Conservation (phyloP, 2,329 filamentous ascomycete genomes). For the Fusarium nygamai region DNA sequence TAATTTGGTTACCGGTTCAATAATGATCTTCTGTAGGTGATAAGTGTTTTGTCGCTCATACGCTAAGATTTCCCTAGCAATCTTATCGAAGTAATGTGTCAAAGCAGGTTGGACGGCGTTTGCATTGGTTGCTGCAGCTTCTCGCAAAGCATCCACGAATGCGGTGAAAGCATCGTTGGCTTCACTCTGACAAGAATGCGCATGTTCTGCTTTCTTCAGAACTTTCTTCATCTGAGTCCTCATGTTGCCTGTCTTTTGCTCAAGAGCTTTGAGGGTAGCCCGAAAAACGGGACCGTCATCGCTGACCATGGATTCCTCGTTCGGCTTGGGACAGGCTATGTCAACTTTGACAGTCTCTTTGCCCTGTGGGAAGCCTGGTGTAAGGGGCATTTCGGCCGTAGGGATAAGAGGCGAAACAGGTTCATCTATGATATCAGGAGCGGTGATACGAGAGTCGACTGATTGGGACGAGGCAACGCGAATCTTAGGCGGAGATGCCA, state of each 20-base stretch:
- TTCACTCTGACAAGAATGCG: slow-evolving; percentile 78
- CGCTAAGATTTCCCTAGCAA: slow-evolving; percentile 85
- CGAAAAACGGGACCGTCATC: slow-evolving; percentile 96
- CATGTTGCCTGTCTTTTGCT: slow-evolving; percentile 97
- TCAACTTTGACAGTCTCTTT: slow-evolving; percentile 80
- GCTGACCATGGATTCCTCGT: slow-evolving; percentile 83
- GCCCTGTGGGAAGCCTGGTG: slow-evolving; percentile 36
- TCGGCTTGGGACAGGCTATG: slow-evolving; percentile 84
- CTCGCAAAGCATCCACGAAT: slow-evolving; percentile 87
- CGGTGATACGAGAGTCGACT: slow-evolving; percentile 82
- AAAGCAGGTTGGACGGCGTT: slow-evolving; percentile 97
- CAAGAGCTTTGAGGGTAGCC: slow-evolving; percentile 94
- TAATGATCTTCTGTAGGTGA: slow-evolving; percentile 91
- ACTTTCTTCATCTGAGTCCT: slow-evolving; percentile 95
- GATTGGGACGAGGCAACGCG: slow-evolving; percentile 89
- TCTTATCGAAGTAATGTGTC: slow-evolving; percentile 98
- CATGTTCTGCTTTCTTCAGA: slow-evolving; percentile 91
- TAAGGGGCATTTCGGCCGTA: slow-evolving; percentile 50
- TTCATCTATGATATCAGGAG: slow-evolving; percentile 70
- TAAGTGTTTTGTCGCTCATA: slow-evolving; percentile 87
- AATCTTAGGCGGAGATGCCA: slow-evolving; percentile 78
- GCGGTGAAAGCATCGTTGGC: slow-evolving; percentile 86
- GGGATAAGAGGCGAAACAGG: slow-evolving; percentile 62
- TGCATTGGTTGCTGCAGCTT: slow-evolving; percentile 89
- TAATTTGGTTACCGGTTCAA: slow-evolving; percentile 90